Conservation (phyloP, 108 stramenopile species). For the Skeletonema grethae region DNA sequence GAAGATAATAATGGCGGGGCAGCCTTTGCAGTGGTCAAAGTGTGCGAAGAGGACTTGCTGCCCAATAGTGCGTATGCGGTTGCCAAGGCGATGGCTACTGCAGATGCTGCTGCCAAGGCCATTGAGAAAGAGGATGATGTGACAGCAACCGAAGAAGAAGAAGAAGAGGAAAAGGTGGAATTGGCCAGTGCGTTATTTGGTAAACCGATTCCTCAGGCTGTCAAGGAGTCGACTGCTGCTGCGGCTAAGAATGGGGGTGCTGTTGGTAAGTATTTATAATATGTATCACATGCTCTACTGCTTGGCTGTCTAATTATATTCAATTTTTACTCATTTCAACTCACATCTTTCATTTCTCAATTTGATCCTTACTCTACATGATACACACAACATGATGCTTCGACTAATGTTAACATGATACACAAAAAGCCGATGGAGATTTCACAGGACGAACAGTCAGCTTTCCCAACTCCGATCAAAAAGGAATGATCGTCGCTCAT, state of each 20-base stretch:
- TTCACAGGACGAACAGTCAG: slow-evolving; percentile 63
- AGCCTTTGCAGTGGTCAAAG: slow-evolving; percentile 30
- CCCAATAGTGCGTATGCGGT: neutral
- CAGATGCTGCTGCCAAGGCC: neutral
- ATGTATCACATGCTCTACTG: neutral
- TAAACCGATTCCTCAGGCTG: slow-evolving; percentile 1
- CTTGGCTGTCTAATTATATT: neutral
- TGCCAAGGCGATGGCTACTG: slow-evolving; percentile 4
- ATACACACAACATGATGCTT: neutral
- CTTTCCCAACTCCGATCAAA: slow-evolving; percentile 43
- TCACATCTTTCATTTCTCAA: too few relatives aligned
- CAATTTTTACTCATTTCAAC: neutral
- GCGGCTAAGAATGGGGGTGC: slow-evolving; percentile 14
- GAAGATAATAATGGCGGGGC: neutral
- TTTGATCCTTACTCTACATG: too few relatives aligned
- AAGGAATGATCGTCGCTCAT: slow-evolving; percentile 75
- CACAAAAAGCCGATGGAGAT: slow-evolving; percentile 59
- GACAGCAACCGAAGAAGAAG: neutral
- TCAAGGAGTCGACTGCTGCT: slow-evolving; percentile 5
- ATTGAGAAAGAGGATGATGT: slow-evolving; percentile 1
- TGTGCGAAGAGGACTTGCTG: slow-evolving; percentile 10
- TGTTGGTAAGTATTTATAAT: slow-evolving; percentile 13
- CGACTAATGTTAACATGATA: neutral
- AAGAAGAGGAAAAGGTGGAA: slow-evolving; percentile 19
- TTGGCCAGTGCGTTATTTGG: slow-evolving; percentile 25